phyloP scores from a whole-genome alignment of 1,284 basidiomycete genomes.

The Cryptococcus depauperatus region DNA sequence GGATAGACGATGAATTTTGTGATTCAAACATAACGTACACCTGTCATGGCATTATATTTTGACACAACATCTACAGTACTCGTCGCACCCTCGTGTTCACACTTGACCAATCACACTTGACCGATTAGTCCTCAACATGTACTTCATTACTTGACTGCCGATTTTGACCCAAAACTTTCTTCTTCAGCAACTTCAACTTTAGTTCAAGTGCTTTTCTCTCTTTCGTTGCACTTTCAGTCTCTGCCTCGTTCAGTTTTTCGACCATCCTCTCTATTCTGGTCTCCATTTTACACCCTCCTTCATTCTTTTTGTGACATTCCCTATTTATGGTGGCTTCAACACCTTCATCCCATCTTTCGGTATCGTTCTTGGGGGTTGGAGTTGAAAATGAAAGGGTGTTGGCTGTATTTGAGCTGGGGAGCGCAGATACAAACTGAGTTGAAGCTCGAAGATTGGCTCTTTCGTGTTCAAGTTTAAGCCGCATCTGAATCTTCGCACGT shows the following conservation, averaged over 20 bases:
- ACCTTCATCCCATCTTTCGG: neutral
- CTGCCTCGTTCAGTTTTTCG: conserved; percentile 25
- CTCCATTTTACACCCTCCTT: conserved; percentile 21
- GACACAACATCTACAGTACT: too few species aligned
- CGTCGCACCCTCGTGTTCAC: too few species aligned
- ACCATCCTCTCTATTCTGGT: conserved; percentile 27
- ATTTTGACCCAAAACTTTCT: too few species aligned
- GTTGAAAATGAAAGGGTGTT: neutral
- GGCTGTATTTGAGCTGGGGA: neutral
- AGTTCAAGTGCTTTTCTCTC: conserved; percentile 26
- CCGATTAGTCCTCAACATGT: too few species aligned
- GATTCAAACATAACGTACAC: too few species aligned
- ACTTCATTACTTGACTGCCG: too few species aligned
- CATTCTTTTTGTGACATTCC: conserved; percentile 14
- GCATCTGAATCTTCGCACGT: conserved; percentile 19
- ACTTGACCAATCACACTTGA: too few species aligned
- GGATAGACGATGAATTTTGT: too few species aligned
- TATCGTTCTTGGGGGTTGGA: neutral
- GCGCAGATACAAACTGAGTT: neutral
- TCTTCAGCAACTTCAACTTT: conserved; percentile 22
- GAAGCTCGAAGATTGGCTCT: conserved; percentile 5
- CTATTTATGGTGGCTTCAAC: conserved; percentile 13
- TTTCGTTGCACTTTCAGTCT: conserved; percentile 22
- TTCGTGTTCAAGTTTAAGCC: conserved; percentile 25
- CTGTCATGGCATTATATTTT: too few species aligned